Conservation (phyloP, 2,329 filamentous ascomycete genomes). For the Chrysoporthe deuterocubensis region DNA sequence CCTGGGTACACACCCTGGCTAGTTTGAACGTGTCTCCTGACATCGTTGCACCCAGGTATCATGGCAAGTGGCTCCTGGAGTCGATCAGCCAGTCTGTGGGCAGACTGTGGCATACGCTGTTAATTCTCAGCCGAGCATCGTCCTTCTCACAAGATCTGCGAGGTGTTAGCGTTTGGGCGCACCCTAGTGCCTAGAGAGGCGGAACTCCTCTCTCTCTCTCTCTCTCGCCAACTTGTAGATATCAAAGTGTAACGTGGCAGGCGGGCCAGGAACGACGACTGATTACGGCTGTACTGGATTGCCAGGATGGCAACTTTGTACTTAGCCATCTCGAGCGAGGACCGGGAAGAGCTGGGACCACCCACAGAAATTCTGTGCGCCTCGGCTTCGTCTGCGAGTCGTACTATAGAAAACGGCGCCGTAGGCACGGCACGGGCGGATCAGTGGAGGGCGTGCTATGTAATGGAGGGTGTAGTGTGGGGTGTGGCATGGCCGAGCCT, state of each 20-base stretch:
- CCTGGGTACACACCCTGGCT: constrained; percentile 7
- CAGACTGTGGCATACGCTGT: background rate
- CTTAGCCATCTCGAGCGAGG: background rate
- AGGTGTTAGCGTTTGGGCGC: no score
- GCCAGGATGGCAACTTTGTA: background rate
- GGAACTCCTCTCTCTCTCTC: no score
- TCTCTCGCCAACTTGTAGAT: no score
- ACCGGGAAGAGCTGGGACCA: background rate
- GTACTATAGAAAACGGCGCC: background rate
- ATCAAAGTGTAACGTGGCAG: no score
- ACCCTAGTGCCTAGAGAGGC: no score
- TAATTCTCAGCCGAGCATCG: background rate
- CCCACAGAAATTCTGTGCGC: background rate
- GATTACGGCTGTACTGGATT: no score
- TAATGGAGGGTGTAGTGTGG: background rate
- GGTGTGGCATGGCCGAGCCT: constrained; percentile 2
- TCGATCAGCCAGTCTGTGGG: background rate
- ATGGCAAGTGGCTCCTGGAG: background rate
- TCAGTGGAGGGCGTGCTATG: background rate
- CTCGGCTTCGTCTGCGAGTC: background rate
- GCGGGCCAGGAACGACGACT: no score
- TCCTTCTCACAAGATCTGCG: no score
- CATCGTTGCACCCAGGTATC: background rate
- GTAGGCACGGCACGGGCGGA: constrained; percentile 1
- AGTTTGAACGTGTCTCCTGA: constrained; percentile 1